A percentile compares a stretch with the other conserved stretches of the same genome.
Evolutionary conservation across 371 early-diverging fungal genomes (phyloP).

Genomic region (Choanephora cucurbitarum): DNA sequence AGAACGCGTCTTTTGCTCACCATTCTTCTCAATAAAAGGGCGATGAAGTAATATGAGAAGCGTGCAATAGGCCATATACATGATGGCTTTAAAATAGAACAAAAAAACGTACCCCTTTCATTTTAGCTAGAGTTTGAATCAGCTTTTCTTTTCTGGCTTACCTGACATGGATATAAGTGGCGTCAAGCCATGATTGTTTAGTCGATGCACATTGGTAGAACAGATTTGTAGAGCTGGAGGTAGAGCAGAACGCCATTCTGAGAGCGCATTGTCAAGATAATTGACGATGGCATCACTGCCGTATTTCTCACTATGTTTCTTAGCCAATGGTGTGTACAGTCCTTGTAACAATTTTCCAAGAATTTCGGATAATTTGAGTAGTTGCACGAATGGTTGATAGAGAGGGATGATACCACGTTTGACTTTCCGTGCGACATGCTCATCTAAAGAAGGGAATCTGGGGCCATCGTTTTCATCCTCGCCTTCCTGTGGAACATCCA

Average conservation of each 20-base stretch:
- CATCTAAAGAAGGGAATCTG: slow-evolving; percentile 43
- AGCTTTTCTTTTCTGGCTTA: slow-evolving; percentile 10
- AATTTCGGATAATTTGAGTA: slow-evolving; percentile 48
- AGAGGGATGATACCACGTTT: slow-evolving; percentile 40
- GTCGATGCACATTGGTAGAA: slow-evolving; percentile 27
- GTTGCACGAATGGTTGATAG: slow-evolving; percentile 53
- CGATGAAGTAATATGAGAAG: slow-evolving; percentile 58
- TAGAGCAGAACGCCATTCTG: slow-evolving; percentile 44
- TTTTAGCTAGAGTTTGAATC: background rate
- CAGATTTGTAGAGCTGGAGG: slow-evolving; percentile 47
- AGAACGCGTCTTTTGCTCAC: slow-evolving; percentile 25
- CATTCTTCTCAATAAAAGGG: slow-evolving; percentile 53
- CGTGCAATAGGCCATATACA: slow-evolving; percentile 56
- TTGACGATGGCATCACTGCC: slow-evolving; percentile 53
- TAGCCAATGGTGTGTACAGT: slow-evolving; percentile 51
- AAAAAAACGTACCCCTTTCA: background rate
- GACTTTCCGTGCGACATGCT: slow-evolving; percentile 32
- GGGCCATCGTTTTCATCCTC: slow-evolving; percentile 9
- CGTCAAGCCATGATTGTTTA: slow-evolving; percentile 31
- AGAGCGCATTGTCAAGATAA: slow-evolving; percentile 42
- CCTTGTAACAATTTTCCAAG: slow-evolving; percentile 49
- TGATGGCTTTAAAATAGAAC: slow-evolving; percentile 29
- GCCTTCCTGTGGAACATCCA: slow-evolving; percentile 30
- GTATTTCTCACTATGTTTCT: slow-evolving; percentile 45
- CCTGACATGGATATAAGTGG: slow-evolving; percentile 49